Base-by-base conservation (phyloP, 1,284 basidiomycete genomes). In the Tetrapyrgos nigripes region DNA sequence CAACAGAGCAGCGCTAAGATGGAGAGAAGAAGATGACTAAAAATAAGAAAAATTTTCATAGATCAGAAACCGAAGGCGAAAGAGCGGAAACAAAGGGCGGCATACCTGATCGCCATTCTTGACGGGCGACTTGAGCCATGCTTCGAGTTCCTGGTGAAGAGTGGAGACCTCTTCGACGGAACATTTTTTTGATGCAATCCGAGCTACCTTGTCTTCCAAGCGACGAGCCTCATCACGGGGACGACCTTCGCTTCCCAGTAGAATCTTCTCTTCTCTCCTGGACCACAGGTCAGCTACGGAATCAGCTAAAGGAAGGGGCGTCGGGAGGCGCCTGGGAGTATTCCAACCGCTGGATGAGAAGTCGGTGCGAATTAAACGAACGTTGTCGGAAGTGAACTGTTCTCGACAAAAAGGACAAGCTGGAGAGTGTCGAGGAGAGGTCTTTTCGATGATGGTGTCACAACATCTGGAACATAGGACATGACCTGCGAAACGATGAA, bases 381-480 rank as follows among this genome's bases (percentile, higher is more conserved):
- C 77, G 67, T 78, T 75, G 70, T 88, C 84, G 70, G 74, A 75
- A 60, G 82, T 78, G 73, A 92, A 92, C 28, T 77, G 73, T 75
- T 89, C 88, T 70, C 91, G 87, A 76, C 90, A 92, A 79, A 91
- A 92, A 66, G 90, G 90, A 78, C 90, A 92, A 72, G 78, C 83
- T 57, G 90, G 89, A 27, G 81, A 68, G 64, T 83, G 81, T 65
- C 87, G 84, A 24, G 87, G 77, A 37, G 86, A 73, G 49, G 88
- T 88, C 81, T 92, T 92, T 79, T 91, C 87, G 74, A 89, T 81
- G 68, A 92, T 92, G 73, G 82, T 86, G 70, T 82, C 85, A 79
- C 87, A 88, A 78, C 90, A 92, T 70, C 74, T 79, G 43, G 83
- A 79, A 75, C 90, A 92, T 57, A 92, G 79, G 63, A 92, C 85